Evolutionary conservation across 1,284 basidiomycete genomes (phyloP), one percentile per base, ranked within the genome.

Genomic region (Fomitopsis betulina): DNA sequence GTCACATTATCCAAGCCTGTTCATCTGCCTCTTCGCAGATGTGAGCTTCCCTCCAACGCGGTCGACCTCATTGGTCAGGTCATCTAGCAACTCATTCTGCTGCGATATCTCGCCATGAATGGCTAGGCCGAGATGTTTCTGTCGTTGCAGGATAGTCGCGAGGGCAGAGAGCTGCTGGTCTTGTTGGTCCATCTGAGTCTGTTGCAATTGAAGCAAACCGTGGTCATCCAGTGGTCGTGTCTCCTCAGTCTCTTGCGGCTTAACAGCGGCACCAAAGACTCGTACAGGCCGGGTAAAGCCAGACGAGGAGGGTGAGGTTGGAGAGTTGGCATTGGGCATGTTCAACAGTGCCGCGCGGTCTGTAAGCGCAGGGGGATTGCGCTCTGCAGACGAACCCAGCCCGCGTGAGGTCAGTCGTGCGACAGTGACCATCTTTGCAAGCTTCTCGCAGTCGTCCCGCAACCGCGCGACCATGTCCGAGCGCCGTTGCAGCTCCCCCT

Each of bases 11-110:
- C 84, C 84, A 53, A 92, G 72, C 69, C 83, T 80, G 67, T 92
- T 92, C 76, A 97, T 73, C 72, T 95, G 86, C 70, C 84, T 86
- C 76, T 91, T 92, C 3, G 94, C 86, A 42, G 76, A 74, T n/a
- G 81, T 82, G 59, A 98, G 78, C 75, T 94, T 96, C 33, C 77
- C 79, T 50, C 88, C 87, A 2, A 90, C 87, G 21, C 75, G 75
- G 65, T 91, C 91, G 47, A 94, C 86, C 55, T 94, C 86, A 42
- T 79, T 73, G 21, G 86, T 80, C 55, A 98, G 75, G 66, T 85
- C 84, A 67, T 96, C 91, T 64, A 98, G 74, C 73, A 97, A 73
- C 68, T 96, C 93, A 64, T 87, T 95, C 75, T 98, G 96, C 65
- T 87, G 76, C 6, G 76, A 78, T 59, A 99, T 85, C 76, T 99